A percentile compares a stretch with the other conserved stretches of the same genome.
phyloP scores from a whole-genome alignment of 768 basidiomycete genomes.

The Kwoniella shandongensis region DNA sequence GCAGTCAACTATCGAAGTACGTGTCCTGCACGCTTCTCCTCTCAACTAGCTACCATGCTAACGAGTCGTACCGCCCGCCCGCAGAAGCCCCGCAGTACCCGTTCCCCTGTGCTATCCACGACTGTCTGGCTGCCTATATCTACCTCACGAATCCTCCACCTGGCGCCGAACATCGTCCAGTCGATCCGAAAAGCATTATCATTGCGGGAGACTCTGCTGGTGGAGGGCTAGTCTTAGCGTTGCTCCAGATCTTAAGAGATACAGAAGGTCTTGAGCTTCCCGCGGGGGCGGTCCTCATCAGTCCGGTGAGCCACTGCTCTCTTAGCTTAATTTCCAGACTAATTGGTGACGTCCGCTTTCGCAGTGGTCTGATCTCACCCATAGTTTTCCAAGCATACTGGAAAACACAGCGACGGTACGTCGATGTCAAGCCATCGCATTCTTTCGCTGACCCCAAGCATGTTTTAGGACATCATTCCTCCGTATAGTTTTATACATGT shows the following conservation, averaged over 20 bases:
- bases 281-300: constrained; percentile 83
- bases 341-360: constrained; percentile 4
- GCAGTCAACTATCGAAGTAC: constrained; percentile 61
- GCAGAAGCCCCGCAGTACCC: constrained; percentile 84
- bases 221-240: constrained; percentile 77
- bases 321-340: background rate
- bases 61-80: background rate
- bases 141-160: constrained; percentile 86
- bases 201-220: constrained; percentile 92
- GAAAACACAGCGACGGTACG: constrained; percentile 76
- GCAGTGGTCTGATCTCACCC: constrained; percentile 70
- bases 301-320: constrained; percentile 72
- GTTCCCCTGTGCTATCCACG: constrained; percentile 83
- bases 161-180: constrained; percentile 70
- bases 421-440: background rate
- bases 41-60: background rate
- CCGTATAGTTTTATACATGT: constrained; percentile 55
- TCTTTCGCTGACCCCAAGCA: background rate
- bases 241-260: constrained; percentile 83
- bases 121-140: constrained; percentile 82
- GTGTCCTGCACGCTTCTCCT: background rate
- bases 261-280: constrained; percentile 69
- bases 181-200: constrained; percentile 77
- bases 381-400: constrained; percentile 87
- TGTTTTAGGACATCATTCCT: constrained; percentile 70